phyloP scores from a whole-genome alignment of 441 rosid species.

The Jatropha multifida region DNA sequence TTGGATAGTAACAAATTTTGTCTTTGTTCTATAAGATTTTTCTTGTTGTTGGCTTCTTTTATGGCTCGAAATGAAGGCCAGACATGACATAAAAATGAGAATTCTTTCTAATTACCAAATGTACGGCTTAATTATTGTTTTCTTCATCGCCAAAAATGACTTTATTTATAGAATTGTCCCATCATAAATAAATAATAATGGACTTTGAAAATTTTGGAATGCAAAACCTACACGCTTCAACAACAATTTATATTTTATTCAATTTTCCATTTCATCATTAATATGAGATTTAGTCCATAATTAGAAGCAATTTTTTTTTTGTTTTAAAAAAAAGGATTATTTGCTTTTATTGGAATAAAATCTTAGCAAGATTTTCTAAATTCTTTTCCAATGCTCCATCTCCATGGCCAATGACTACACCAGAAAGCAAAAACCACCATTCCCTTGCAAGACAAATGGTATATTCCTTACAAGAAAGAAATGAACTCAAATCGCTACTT shows the following conservation, averaged over 20 bases:
- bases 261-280: not conserved
- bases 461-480: not conserved
- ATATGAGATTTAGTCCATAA: not conserved
- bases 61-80: no score
- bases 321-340: no score
- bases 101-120: no score
- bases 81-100: not conserved
- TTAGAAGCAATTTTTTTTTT: no score
- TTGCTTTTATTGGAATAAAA: no score
- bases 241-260: not conserved
- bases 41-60: no score
- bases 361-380: no score
- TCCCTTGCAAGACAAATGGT: not conserved
- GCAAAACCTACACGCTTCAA: constrained; percentile 2
- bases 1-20: not conserved
- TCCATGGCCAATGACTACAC: not conserved
- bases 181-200: not conserved
- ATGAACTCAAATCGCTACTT: not conserved
- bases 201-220: not conserved
- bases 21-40: not conserved
- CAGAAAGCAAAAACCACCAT: not conserved
- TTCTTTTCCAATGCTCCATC: no score
- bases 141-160: not conserved
- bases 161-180: not conserved
- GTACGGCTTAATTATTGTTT: not conserved